Evolutionary conservation across 441 rosid species (phyloP).

Genomic region (Sinapis alba): DNA sequence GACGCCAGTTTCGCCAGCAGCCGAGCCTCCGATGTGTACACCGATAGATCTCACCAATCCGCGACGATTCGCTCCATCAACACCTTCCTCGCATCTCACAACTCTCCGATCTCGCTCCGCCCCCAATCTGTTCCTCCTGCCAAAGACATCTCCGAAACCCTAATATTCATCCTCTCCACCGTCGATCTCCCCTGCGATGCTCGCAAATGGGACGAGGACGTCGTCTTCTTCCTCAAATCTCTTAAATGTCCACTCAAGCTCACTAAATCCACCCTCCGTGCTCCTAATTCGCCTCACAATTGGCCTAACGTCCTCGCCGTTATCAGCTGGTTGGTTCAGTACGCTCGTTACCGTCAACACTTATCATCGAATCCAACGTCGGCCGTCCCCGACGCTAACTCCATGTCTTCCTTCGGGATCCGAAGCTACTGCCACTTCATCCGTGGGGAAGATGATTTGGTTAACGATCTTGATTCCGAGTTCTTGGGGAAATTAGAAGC

Average conservation of each 20-base stretch:
- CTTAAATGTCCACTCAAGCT: conserved; percentile 72
- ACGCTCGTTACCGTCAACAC: conserved; percentile 49
- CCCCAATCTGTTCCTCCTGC: conserved; percentile 60
- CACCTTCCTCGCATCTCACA: conserved; percentile 63
- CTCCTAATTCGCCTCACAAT: conserved; percentile 84
- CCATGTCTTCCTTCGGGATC: conserved; percentile 45
- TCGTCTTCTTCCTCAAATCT: conserved; percentile 52
- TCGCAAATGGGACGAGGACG: conserved; percentile 66
- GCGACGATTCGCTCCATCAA: conserved; percentile 62
- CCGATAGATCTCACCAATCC: conserved; percentile 55
- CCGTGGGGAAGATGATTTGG: conserved; percentile 63
- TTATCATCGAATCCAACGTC: conserved; percentile 28
- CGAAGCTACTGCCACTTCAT: conserved; percentile 62
- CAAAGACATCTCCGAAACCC: conserved; percentile 68
- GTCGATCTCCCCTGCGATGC: conserved; percentile 49
- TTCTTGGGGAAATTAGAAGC: conserved; percentile 58
- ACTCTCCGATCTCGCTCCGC: conserved; percentile 41
- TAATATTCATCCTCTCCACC: conserved; percentile 54
- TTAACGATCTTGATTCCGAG: conserved; percentile 56
- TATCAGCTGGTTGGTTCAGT: conserved; percentile 79
- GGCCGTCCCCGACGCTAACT: conserved; percentile 40
- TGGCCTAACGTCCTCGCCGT: conserved; percentile 83
- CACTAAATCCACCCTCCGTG: conserved; percentile 74
- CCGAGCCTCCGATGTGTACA: conserved; percentile 39
- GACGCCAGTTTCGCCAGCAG: conserved; percentile 93